Evolutionary conservation across 2,329 filamentous ascomycete species (phyloP), one percentile per base, ranked within the genome.

Genomic region (Colletotrichum simmondsii): DNA sequence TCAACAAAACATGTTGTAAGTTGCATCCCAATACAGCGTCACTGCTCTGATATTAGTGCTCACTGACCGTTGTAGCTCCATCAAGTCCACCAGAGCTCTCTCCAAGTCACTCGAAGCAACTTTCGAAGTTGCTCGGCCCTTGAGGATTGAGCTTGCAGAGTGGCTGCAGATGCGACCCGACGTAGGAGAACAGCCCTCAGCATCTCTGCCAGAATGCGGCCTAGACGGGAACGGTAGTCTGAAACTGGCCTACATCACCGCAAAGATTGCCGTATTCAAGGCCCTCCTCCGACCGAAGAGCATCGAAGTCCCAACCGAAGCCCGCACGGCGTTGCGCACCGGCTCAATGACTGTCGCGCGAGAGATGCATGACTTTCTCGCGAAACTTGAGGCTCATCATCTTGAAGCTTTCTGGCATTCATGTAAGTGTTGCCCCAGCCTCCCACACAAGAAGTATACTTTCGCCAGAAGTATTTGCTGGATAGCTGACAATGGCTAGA

Each of bases 321-420:
- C 68, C 8, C 68, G 68, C 12, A 42, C 35, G 5, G 68, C 68
- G 1, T 57, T 71, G 5, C 68, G 68, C 2, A 60, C 68, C 2
- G 68, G 68, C 0, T 59, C 69, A 0, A 72, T 72, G 69, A 42
- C 65, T 16, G 52, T 72, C 3, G 69, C 69, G 5, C 58, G 65
- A 5, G 69, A 72, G 58, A 63, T 68, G 58, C 58, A 68, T 30
- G 69, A 68, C 30, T 72, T 72, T 8, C 10, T 72, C 3, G 35
- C 42, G 19, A 72, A 57, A 4, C 37, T 72, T 4, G 69, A 58
- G 0, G 49, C 69, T 5, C 69, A 68, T 8, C 65, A 72, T 14
- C 52, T 72, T 6, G 69, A 72, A 22, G 69, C 69, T 0, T 72
- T 72, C 16, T 68, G 69, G 69, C 69, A 72, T 46, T 72, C 69